Conservation (phyloP, 1,284 basidiomycete genomes). For the Rhodotorula sp. region DNA sequence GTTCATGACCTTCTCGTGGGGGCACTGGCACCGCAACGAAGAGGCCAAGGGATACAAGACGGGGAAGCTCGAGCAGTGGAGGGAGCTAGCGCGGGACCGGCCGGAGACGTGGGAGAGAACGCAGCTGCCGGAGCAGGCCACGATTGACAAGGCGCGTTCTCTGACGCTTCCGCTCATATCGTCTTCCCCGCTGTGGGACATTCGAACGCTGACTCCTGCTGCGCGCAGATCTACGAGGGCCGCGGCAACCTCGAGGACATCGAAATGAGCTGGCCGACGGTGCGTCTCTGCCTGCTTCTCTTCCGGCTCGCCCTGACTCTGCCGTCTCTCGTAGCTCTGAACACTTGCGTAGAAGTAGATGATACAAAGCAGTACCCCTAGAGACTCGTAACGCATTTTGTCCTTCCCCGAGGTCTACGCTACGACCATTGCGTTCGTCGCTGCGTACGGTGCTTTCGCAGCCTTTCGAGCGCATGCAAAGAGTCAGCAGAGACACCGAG, state of each 20-base stretch:
- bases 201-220: not conserved
- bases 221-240: constrained; percentile 41
- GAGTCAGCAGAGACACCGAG: too few species aligned
- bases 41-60: constrained; percentile 49
- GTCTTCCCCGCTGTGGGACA: too few species aligned
- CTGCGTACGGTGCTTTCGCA: too few species aligned
- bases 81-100: constrained; percentile 47
- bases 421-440: too few species aligned
- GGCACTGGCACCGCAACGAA: constrained; percentile 49
- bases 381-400: too few species aligned
- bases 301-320: not conserved
- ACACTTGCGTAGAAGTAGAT: too few species aligned
- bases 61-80: constrained; percentile 48
- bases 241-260: constrained; percentile 48
- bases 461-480: too few species aligned
- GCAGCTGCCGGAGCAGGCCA: constrained; percentile 49
- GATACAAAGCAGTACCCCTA: too few species aligned
- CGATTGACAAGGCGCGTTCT: constrained; percentile 41
- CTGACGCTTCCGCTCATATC: not conserved
- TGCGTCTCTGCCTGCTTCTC: not conserved
- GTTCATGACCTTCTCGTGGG: constrained; percentile 47
- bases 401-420: too few species aligned
- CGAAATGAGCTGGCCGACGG: constrained; percentile 40
- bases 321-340: not conserved
- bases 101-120: constrained; percentile 45